These are phyloP conservation scores for Apiotrichum sp. DNA, from an alignment of 1,284 basidiomycete species.

Conservation along the genomic window DNA sequence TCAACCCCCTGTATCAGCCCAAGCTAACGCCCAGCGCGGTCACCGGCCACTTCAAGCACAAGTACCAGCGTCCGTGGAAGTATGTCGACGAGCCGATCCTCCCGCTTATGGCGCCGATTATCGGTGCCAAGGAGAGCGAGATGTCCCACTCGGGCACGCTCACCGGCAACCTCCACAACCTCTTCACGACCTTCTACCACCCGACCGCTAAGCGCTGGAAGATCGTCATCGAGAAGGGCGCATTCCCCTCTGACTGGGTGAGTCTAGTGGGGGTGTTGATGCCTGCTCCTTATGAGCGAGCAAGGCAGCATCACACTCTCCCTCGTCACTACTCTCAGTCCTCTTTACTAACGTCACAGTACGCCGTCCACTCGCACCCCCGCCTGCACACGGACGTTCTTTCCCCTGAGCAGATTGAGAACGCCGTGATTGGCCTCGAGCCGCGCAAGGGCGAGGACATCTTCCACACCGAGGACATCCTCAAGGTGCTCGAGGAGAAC, in stretches of 20 bases:
- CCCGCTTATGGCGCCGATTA: constrained; percentile 70
- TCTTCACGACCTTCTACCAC: constrained; percentile 90
- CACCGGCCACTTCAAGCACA: constrained; percentile 85
- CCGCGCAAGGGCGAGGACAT: constrained; percentile 78
- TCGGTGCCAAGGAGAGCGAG: constrained; percentile 81
- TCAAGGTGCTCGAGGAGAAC: constrained; percentile 66
- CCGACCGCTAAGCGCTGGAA: constrained; percentile 77
- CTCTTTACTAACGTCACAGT: constrained; percentile 53
- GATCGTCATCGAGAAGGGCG: constrained; percentile 88
- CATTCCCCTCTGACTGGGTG: constrained; percentile 93
- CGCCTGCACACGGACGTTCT: constrained; percentile 62
- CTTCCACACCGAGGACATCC: constrained; percentile 85
- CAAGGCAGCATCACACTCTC: too few relatives aligned
- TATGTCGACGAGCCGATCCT: constrained; percentile 67
- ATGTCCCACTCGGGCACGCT: constrained; percentile 90
- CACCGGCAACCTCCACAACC: constrained; percentile 89
- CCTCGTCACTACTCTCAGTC: neutral
- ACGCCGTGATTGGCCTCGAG: constrained; percentile 67
- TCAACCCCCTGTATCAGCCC: neutral
- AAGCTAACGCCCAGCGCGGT: constrained; percentile 60
- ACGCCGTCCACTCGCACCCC: constrained; percentile 88
- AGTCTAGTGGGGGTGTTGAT: constrained; percentile 28
- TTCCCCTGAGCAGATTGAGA: constrained; percentile 55
- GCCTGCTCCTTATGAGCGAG: too few relatives aligned
- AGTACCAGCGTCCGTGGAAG: constrained; percentile 76